Conservation (phyloP, 257 asterid genomes). For the Nyctanthes arbortristis region DNA sequence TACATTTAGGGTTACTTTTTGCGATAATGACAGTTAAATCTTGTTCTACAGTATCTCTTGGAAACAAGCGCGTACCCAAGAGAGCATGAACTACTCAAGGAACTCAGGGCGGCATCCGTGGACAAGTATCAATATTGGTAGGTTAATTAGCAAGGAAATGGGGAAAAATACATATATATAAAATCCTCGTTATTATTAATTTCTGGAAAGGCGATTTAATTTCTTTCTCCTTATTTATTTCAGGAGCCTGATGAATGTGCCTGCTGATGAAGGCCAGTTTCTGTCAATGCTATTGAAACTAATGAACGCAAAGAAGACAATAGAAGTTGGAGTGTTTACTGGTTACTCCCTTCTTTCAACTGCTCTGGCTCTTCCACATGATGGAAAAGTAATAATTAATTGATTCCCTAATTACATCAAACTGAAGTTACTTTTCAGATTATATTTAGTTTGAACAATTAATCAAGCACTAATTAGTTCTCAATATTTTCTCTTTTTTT, state of each 20-base stretch:
- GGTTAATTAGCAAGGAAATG: background rate
- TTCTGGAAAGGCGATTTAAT: no score
- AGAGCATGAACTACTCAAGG: constrained; percentile 47
- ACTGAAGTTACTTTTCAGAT: background rate
- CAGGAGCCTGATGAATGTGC: constrained; percentile 65
- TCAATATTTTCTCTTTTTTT: background rate
- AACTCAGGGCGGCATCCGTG: constrained; percentile 35
- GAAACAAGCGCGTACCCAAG: constrained; percentile 58
- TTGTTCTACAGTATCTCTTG: constrained; percentile 37
- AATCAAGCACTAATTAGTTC: background rate
- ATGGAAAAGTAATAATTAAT: constrained; percentile 37
- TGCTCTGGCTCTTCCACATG: constrained; percentile 58
- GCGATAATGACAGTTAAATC: no score
- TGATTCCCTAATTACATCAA: background rate
- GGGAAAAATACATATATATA: no score
- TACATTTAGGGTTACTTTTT: no score
- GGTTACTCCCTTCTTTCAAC: constrained; percentile 63
- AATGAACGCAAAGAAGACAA: constrained; percentile 57
- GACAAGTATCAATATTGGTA: constrained; percentile 19
- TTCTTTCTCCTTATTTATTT: background rate
- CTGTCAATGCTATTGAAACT: constrained; percentile 52
- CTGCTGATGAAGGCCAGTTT: constrained; percentile 62
- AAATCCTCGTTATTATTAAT: no score
- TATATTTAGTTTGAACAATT: background rate
- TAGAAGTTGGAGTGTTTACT: constrained; percentile 61